These are phyloP conservation scores for Fonticula alba DNA, from an alignment of 78 protist genomes.

Conservation along the genomic window DNA sequence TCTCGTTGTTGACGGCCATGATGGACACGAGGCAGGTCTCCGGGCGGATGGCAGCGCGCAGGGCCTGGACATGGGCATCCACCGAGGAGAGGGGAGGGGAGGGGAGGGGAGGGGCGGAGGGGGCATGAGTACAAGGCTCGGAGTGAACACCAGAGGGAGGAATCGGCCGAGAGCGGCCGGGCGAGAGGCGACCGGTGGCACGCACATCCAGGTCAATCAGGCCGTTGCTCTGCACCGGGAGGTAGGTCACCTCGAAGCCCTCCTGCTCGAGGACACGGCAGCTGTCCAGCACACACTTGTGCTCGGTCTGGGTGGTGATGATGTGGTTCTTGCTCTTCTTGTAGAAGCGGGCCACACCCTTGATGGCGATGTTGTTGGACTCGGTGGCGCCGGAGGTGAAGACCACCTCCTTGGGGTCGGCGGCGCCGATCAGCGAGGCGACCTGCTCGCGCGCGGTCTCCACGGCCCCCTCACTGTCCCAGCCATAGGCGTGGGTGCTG, in stretches of 20 bases:
- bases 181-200: neutral
- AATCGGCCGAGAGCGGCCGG: neutral
- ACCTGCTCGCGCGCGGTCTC: constrained; percentile 65
- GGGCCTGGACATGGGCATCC: neutral
- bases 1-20: constrained; percentile 96
- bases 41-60: constrained; percentile 51
- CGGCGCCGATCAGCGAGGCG: neutral
- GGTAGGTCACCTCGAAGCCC: constrained; percentile 67
- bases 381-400: constrained; percentile 98
- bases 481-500: constrained; percentile 84
- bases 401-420: constrained; percentile 75
- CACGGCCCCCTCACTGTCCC: constrained; percentile 74
- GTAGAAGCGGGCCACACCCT: constrained; percentile 81
- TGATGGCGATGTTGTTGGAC: constrained; percentile 85
- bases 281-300: constrained; percentile 90
- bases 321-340: constrained; percentile 69
- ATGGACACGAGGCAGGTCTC: constrained; percentile 79
- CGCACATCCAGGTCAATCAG: constrained; percentile 36
- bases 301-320: constrained; percentile 78
- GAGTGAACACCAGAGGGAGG: neutral
- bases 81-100: neutral
- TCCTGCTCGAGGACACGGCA: constrained; percentile 74
- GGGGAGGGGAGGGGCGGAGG: neutral
- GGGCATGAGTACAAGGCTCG: neutral
- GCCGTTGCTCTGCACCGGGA: constrained; percentile 68